Percentiles rank a stretch among this genome's conserved stretches.
Evolutionary conservation across 768 basidiomycete genomes (phyloP).

Genomic region (Kondoa malvinella): DNA sequence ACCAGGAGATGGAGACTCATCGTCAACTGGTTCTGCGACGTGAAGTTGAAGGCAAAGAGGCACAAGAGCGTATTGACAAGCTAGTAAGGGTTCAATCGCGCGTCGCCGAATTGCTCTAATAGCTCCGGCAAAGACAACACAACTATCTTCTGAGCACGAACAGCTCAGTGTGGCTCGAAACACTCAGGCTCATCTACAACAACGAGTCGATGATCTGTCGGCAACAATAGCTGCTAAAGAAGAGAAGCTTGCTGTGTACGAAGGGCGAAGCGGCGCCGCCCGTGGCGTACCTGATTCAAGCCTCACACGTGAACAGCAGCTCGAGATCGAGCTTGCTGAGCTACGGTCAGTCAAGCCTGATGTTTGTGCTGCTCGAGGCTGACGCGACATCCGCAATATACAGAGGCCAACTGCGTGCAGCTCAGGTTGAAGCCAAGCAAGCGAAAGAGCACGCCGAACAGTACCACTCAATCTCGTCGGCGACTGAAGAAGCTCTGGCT

Average conservation of each 20-base stretch:
- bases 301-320: constrained; percentile 53
- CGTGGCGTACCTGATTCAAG: constrained; percentile 29
- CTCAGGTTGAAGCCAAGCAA: constrained; percentile 56
- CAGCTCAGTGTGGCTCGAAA: constrained; percentile 32
- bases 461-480: constrained; percentile 69
- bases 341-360: constrained; percentile 41
- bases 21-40: constrained; percentile 62
- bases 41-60: constrained; percentile 60
- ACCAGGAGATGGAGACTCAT: constrained; percentile 54
- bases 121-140: constrained; percentile 7
- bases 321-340: constrained; percentile 70
- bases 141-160: constrained; percentile 47
- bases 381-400: neutral
- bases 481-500: constrained; percentile 58
- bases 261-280: constrained; percentile 41
- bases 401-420: constrained; percentile 57
- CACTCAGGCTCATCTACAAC: constrained; percentile 39
- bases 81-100: constrained; percentile 38
- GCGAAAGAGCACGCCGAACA: constrained; percentile 60
- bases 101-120: neutral
- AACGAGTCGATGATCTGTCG: constrained; percentile 47
- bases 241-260: constrained; percentile 75
- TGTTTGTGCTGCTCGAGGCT: neutral
- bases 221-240: constrained; percentile 54
- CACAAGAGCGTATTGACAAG: constrained; percentile 55